These are phyloP conservation scores for Saturnispora besseyi DNA, from an alignment of 805 yeast species.

Conservation along the genomic window DNA sequence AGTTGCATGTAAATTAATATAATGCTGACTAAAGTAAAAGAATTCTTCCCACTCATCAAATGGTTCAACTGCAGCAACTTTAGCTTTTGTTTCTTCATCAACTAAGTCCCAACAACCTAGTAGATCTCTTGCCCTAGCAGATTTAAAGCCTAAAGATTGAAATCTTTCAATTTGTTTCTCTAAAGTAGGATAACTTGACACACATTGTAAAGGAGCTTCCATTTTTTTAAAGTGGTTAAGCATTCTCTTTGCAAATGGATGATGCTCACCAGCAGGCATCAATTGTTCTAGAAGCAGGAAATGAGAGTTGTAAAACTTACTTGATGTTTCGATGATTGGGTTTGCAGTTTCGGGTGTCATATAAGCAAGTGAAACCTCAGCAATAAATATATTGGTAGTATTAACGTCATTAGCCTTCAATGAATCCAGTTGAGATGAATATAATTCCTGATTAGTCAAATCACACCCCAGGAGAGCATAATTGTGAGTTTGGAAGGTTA, in stretches of 20 bases:
- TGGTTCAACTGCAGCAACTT: slow-evolving; percentile 46
- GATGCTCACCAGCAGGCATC: slow-evolving; percentile 50
- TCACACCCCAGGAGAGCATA: slow-evolving; percentile 64
- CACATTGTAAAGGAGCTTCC: slow-evolving; percentile 62
- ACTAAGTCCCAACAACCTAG: slow-evolving; percentile 48
- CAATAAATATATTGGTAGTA: slow-evolving; percentile 52
- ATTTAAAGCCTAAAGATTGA: slow-evolving; percentile 33
- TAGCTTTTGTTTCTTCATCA: slow-evolving; percentile 32
- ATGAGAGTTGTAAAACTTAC: slow-evolving; percentile 42
- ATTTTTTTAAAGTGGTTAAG: slow-evolving; percentile 57
- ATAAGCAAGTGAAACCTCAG: slow-evolving; percentile 78
- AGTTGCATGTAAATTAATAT: slow-evolving; percentile 57
- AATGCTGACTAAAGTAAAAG: slow-evolving; percentile 65
- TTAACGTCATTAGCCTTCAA: slow-evolving; percentile 20
- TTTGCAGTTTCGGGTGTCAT: slow-evolving; percentile 65
- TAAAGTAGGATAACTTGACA: slow-evolving; percentile 44
- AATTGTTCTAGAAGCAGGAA: slow-evolving; percentile 64
- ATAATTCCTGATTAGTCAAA: slow-evolving; percentile 39
- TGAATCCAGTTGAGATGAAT: slow-evolving; percentile 24
- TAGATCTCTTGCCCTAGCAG: slow-evolving; percentile 46
- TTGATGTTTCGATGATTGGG: slow-evolving; percentile 41
- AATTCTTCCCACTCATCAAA: slow-evolving; percentile 87
- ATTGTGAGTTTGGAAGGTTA: slow-evolving; percentile 30
- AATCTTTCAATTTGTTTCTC: slow-evolving; percentile 40
- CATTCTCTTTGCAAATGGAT: slow-evolving; percentile 72